phyloP scores from a whole-genome alignment of 108 stramenopile species.

The Pseudonitzschia multiseries region DNA sequence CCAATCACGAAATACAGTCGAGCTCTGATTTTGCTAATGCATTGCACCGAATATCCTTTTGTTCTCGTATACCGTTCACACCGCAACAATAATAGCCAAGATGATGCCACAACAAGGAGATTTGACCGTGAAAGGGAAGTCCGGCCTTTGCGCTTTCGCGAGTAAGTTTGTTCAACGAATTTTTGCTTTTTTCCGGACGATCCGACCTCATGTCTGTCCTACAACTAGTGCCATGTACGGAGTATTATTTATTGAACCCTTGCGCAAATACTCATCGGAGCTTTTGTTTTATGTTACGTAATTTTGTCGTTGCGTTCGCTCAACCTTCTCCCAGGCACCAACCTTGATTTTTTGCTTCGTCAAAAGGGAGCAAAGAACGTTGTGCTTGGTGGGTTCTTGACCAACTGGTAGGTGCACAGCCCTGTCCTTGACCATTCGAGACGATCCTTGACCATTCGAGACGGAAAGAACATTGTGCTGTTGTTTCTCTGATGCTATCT shows the following conservation, averaged over 20 bases:
- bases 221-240: neutral
- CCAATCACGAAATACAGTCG: too few relatives aligned
- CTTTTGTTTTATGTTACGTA: too few relatives aligned
- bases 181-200: neutral
- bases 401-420: slow-evolving; percentile 49
- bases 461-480: neutral
- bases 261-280: neutral
- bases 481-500: neutral
- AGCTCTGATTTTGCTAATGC: too few relatives aligned
- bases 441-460: neutral
- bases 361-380: slow-evolving; percentile 62
- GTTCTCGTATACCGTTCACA: neutral
- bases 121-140: slow-evolving; percentile 67
- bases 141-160: slow-evolving; percentile 69
- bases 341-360: slow-evolving; percentile 69
- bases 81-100: neutral
- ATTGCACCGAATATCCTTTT: neutral
- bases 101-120: slow-evolving; percentile 63
- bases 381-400: slow-evolving; percentile 73
- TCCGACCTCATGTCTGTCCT: neutral
- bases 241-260: neutral
- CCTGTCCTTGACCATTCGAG: neutral
- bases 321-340: slow-evolving; percentile 39
- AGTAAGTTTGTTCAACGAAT: slow-evolving; percentile 2
- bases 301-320: neutral